Base-by-base conservation (phyloP, 2,329 filamentous ascomycete genomes). In the Colletotrichum musicola region DNA sequence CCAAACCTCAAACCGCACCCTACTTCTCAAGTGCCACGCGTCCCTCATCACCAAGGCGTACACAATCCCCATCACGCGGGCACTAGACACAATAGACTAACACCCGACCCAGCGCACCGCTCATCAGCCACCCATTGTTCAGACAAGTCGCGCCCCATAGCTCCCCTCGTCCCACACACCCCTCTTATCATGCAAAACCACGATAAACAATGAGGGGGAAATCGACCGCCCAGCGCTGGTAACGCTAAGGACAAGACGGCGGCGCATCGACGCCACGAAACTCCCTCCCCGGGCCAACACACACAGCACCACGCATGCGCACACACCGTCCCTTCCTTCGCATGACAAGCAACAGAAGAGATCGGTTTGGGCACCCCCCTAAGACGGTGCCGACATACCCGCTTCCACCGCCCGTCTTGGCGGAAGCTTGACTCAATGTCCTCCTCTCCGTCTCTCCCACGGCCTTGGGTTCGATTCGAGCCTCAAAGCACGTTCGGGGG, bases 401-500 rank as follows among this genome's bases (percentile, higher is more conserved):
- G 65, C 40, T 68, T 10, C 61, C 65, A 49, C 54, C 65, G 54
- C 30, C 35, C 38, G 65, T 59, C 65, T 68, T 68, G 65, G 65
- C 65, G 64, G 63, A 68, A 59, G 65, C 65, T 68, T 68, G 65
- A 68, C 62, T 64, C 47, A 20, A 67, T 67, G 64, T 64, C 65
- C 35, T 25, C 13, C 20, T 27, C 27, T 14, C 13, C 4, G n/a
- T 13, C n/a, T n/a, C 30, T 30, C 35, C n/a, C 53, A 49, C 53
- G 22, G 22, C 9, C 46, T 14, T 18, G 16, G 16, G 12, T 49
- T 49, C 18, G 20, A 2, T 7, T 22, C 46, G 20, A 6, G 44
- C 18, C 44, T n/a, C 46, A 49, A 5, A 18, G 9, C 10, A 25
- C 35, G 5, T 49, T n/a, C 46, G 25, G 27, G 62, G 55, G 60